Evolutionary conservation across 345 rosid species (phyloP).

Genomic region (Eucalyptus grandis): DNA sequence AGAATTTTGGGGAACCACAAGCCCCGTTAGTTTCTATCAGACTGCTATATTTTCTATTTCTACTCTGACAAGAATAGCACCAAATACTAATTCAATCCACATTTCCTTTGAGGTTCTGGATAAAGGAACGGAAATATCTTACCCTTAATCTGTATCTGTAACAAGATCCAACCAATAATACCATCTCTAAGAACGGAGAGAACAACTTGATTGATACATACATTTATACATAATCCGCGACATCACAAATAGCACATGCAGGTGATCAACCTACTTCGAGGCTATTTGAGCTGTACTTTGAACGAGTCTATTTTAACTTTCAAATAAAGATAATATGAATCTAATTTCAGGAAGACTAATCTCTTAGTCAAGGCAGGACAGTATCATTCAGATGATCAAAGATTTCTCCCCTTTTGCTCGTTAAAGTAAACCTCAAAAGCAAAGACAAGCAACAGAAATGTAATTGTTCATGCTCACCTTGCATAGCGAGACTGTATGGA

Average conservation of each 20-base stretch:
- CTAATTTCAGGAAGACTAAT: background rate
- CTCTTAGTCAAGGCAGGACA: background rate
- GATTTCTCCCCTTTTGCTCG: background rate
- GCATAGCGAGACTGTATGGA: constrained; percentile 87
- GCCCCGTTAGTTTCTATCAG: background rate
- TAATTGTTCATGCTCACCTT: constrained; percentile 23
- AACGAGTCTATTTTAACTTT: background rate
- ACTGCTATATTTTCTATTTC: background rate
- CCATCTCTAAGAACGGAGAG: background rate
- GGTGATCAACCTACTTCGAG: background rate
- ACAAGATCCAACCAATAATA: background rate
- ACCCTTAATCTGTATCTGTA: background rate
- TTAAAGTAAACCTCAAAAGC: background rate
- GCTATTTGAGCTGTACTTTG: background rate
- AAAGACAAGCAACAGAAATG: background rate
- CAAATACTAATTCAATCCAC: background rate
- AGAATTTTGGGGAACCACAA: background rate
- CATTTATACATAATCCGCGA: background rate
- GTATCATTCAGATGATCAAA: background rate
- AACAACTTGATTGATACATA: background rate
- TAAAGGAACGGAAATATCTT: background rate
- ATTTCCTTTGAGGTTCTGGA: background rate
- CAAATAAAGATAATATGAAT: background rate
- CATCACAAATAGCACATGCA: background rate
- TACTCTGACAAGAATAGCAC: background rate